phyloP scores from a whole-genome alignment of 164 flowering plant species.

The Chimonanthus salicifolius region DNA sequence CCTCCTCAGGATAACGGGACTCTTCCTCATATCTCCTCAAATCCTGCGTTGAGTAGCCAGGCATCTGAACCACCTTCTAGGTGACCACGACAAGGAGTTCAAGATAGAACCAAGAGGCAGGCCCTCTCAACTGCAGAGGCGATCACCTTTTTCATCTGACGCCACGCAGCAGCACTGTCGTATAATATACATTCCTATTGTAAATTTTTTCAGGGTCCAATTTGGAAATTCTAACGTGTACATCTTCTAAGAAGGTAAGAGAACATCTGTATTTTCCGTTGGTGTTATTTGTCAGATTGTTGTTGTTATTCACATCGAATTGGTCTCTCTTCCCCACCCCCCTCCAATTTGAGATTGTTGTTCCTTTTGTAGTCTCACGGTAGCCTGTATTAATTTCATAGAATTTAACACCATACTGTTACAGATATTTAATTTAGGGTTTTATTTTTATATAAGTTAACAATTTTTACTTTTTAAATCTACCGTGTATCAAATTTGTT shows the following conservation, averaged over 20 bases:
- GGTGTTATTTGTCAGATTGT: background rate
- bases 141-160: conserved; percentile 8
- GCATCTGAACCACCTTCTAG: conserved; percentile 42
- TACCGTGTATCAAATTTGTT: too few species aligned
- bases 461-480: too few species aligned
- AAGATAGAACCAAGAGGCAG: background rate
- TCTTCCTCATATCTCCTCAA: conserved; percentile 28
- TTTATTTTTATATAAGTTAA: too few species aligned
- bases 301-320: background rate
- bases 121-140: conserved; percentile 7
- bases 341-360: background rate
- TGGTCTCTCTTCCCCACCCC: background rate
- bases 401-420: background rate
- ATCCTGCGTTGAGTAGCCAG: conserved; percentile 52
- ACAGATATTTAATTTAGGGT: too few species aligned
- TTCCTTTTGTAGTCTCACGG: background rate
- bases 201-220: background rate
- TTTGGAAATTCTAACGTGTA: background rate
- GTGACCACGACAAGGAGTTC: background rate
- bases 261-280: background rate
- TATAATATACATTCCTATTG: conserved; percentile 1
- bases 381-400: background rate
- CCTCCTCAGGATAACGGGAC: conserved; percentile 49
- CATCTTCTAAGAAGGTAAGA: background rate
- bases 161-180: conserved; percentile 8